phyloP scores from a whole-genome alignment of 2,329 filamentous ascomycete genomes.

The Botrytis fragariae region DNA sequence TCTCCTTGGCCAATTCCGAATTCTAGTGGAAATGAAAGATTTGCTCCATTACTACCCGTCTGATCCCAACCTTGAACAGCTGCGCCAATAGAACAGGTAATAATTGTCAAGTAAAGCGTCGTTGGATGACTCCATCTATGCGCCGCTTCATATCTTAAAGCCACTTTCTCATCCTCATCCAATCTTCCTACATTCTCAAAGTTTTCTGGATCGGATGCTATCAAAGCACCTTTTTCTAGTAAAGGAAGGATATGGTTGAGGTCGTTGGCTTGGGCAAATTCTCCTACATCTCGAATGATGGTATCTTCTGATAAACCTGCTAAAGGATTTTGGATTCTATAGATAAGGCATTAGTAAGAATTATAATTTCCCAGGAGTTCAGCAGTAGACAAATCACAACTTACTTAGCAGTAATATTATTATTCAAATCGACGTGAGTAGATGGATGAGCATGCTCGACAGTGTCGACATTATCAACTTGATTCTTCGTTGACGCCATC shows the following conservation, averaged over 20 bases:
- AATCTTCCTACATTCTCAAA: slow-evolving; percentile 62
- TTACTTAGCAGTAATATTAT: slow-evolving; percentile 20
- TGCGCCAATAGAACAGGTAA: slow-evolving; percentile 65
- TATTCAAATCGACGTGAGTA: slow-evolving; percentile 20
- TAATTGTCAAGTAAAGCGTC: slow-evolving; percentile 64
- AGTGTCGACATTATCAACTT: neutral
- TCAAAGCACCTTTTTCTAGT: slow-evolving; percentile 67
- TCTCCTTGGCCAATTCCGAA: slow-evolving; percentile 48
- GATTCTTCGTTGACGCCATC: slow-evolving; percentile 14
- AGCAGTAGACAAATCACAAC: neutral
- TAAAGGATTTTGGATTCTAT: slow-evolving; percentile 49
- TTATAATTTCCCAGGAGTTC: neutral
- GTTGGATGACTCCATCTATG: slow-evolving; percentile 67
- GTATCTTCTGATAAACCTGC: slow-evolving; percentile 50
- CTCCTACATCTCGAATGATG: slow-evolving; percentile 54
- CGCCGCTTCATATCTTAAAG: slow-evolving; percentile 58
- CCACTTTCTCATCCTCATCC: slow-evolving; percentile 56
- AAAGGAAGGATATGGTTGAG: slow-evolving; percentile 57
- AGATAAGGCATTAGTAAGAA: neutral
- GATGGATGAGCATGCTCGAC: slow-evolving; percentile 19
- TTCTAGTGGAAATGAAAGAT: slow-evolving; percentile 43
- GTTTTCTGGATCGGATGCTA: slow-evolving; percentile 66
- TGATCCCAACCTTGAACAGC: slow-evolving; percentile 51
- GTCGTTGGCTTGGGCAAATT: slow-evolving; percentile 59
- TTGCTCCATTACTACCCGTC: slow-evolving; percentile 47